Base-by-base conservation (phyloP, 768 basidiomycete species). In the Kwoniella shandongensis region DNA sequence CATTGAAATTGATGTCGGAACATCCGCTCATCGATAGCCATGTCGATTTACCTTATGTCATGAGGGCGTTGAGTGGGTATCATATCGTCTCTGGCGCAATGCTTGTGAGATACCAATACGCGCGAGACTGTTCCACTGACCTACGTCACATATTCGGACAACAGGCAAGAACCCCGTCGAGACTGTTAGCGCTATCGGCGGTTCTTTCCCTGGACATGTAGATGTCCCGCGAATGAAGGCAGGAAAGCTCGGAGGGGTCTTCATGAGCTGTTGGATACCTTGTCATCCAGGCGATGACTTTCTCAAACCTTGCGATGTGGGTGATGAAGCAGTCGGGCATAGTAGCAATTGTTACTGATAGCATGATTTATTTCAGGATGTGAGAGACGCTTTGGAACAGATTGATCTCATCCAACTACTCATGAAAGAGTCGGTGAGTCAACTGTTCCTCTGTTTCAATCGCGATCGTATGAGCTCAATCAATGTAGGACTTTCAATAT, bases 221-320 rank as follows among this genome's bases (percentile, higher is more conserved):
- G 55, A 57, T 42, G 38, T 57, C 5, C 55, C 55, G 13, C 30
- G 47, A 4, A 50, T 57, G 55, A 39, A 46, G 49, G 46, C 22
- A 25, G 55, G 55, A 4, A 57, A 57, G 30, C 25, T 57, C 10
- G 45, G 46, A 29, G 55, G 46, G 12, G 40, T 57, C 36, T 57
- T 57, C 25, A 48, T 57, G 55, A 40, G 35, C 32, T 46, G 48
- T 26, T 50, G 55, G 55, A 29, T 57, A 29, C 55, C 55, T 39
- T 57, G 55, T 50, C 46, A 49, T 26, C 38, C 47, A 7, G 55
- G 55, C 4, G 47, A 36, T 11, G 55, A 57, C 29, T 57, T 49
- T 25, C 23, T 22, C 11, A 48, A 20, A 41, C 55, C 55, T 27
- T 25, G 17, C 26, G 55, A 57, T 42, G 55, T 57, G 35, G 38